phyloP scores from a whole-genome alignment of 345 rosid genomes.

The Citrus cavaleriei region DNA sequence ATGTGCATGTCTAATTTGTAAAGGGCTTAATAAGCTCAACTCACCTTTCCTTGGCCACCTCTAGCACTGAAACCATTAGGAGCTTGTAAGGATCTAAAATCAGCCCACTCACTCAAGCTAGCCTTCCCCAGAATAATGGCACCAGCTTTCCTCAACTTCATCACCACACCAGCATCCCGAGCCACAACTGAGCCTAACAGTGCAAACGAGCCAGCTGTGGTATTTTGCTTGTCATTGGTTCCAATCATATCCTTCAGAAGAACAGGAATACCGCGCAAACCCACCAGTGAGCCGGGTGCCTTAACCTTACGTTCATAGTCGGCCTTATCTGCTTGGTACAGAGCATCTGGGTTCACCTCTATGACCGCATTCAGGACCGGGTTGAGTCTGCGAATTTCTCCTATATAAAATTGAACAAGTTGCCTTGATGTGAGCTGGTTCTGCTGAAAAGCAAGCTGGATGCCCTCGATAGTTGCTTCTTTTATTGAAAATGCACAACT shows the following conservation, averaged over 20 bases:
- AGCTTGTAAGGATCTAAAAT: slow-evolving; percentile 19
- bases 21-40: not conserved
- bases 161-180: slow-evolving; percentile 61
- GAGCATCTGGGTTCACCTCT: slow-evolving; percentile 70
- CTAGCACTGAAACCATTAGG: slow-evolving; percentile 55
- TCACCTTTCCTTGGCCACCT: slow-evolving; percentile 67
- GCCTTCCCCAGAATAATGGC: slow-evolving; percentile 78
- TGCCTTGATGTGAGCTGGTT: slow-evolving; percentile 54
- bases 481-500: slow-evolving; percentile 21
- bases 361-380: slow-evolving; percentile 49
- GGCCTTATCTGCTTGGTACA: slow-evolving; percentile 49
- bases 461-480: slow-evolving; percentile 44
- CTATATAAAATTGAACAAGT: slow-evolving; percentile 50
- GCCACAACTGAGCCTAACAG: slow-evolving; percentile 60
- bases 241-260: slow-evolving; percentile 65
- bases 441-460: slow-evolving; percentile 44
- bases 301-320: slow-evolving; percentile 44
- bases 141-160: slow-evolving; percentile 50
- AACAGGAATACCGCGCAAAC: slow-evolving; percentile 64
- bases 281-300: slow-evolving; percentile 7
- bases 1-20: too few species aligned
- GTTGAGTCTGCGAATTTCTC: slow-evolving; percentile 42
- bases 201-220: slow-evolving; percentile 69
- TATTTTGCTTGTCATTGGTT: slow-evolving; percentile 60
- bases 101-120: slow-evolving; percentile 70